These are phyloP conservation scores for Astraeus odoratus DNA, from an alignment of 768 basidiomycete species.

Conservation along the genomic window DNA sequence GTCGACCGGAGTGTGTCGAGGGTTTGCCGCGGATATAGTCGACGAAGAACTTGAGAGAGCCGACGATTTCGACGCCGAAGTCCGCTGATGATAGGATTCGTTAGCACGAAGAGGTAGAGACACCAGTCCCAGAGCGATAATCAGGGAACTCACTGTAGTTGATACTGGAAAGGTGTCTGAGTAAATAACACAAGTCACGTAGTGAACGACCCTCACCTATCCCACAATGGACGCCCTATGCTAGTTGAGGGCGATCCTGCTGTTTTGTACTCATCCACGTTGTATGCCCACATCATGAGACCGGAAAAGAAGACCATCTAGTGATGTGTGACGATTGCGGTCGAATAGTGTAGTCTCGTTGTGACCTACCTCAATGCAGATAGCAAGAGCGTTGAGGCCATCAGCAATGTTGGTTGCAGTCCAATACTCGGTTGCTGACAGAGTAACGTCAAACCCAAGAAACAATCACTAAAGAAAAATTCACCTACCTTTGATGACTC, in stretches of 20 bases:
- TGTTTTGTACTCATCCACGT: constrained; percentile 56
- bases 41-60: constrained; percentile 58
- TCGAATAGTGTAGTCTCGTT: background rate
- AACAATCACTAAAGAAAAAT: background rate
- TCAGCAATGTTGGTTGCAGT: constrained; percentile 78
- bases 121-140: constrained; percentile 4
- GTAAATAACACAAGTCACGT: background rate
- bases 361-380: constrained; percentile 67
- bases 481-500: constrained; percentile 56
- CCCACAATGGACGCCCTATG: constrained; percentile 67
- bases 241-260: constrained; percentile 41
- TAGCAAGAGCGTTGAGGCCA: constrained; percentile 75
- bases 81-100: constrained; percentile 54
- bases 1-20: constrained; percentile 14
- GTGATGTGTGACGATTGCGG: constrained; percentile 2
- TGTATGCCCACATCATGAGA: constrained; percentile 84
- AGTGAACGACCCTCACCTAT: constrained; percentile 29
- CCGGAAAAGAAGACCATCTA: constrained; percentile 80
- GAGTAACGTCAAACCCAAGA: background rate
- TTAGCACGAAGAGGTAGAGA: too few relatives aligned
- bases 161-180: constrained; percentile 27
- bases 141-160: constrained; percentile 34
- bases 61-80: constrained; percentile 56
- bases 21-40: constrained; percentile 31
- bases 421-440: constrained; percentile 70